phyloP scores from a whole-genome alignment of 73 alveolate genomes.

The Durusdinium trenchii region DNA sequence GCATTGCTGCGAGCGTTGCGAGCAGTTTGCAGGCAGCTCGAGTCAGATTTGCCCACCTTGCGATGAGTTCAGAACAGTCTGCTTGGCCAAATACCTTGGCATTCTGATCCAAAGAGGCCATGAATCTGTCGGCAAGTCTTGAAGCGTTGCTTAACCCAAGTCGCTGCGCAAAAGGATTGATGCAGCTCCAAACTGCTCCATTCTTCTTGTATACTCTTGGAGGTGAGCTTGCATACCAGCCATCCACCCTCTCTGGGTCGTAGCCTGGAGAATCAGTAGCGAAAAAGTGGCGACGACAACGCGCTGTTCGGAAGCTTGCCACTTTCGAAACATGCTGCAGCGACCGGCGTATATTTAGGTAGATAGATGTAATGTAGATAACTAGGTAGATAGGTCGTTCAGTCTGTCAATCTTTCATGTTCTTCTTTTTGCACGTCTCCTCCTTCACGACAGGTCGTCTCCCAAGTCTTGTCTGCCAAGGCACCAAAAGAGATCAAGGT shows the following conservation, averaged over 20 bases:
- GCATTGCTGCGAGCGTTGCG: not conserved
- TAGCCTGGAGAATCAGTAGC: no score
- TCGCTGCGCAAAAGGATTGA: constrained; percentile 61
- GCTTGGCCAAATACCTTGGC: constrained; percentile 71
- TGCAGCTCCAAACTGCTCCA: constrained; percentile 65
- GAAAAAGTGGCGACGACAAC: no score
- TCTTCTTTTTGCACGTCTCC: no score
- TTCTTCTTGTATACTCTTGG: constrained; percentile 29
- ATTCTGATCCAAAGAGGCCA: not conserved
- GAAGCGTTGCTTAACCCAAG: not conserved
- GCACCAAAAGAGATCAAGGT: not conserved
- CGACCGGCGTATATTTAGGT: no score
- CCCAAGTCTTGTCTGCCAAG: not conserved
- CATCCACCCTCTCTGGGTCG: constrained; percentile 67
- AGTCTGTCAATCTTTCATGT: no score
- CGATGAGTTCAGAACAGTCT: constrained; percentile 57
- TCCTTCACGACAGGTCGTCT: no score
- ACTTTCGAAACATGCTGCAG: no score
- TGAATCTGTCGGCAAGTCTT: not conserved
- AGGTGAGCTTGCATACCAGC: constrained; percentile 64
- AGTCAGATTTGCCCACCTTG: not conserved
- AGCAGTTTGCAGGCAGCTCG: not conserved
- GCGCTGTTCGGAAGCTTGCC: no score
- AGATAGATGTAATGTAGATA: no score
- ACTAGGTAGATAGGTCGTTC: no score